These are phyloP conservation scores for Boehmeria nivea DNA, from an alignment of 306 rosid genomes.

Conservation along the genomic window DNA sequence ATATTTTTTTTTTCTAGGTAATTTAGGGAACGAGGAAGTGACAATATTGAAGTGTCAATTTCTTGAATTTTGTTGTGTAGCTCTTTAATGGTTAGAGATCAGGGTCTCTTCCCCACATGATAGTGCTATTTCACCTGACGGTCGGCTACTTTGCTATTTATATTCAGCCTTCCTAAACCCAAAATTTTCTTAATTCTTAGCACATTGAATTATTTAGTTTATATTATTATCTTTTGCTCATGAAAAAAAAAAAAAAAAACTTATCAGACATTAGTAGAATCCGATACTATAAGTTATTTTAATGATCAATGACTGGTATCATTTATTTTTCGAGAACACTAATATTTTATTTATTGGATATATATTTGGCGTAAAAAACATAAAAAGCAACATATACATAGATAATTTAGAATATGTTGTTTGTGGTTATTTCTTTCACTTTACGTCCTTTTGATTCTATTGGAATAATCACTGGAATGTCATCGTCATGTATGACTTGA, in stretches of 20 bases:
- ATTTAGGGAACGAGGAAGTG: neutral
- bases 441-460: neutral
- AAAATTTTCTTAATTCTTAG: too few species aligned
- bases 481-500: too few species aligned
- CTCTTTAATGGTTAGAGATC: too few species aligned
- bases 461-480: too few species aligned
- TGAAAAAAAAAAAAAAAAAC: too few species aligned
- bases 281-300: too few species aligned
- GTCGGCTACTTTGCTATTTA: slow-evolving; percentile 1
- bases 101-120: slow-evolving; percentile 17
- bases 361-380: neutral
- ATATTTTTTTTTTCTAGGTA: neutral
- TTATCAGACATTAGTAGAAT: too few species aligned
- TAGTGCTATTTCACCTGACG: slow-evolving; percentile 29
- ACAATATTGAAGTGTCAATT: neutral
- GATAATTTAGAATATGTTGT: neutral
- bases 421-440: neutral
- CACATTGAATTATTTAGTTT: too few species aligned
- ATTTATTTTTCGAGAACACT: too few species aligned
- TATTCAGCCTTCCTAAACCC: neutral
- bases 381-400: neutral
- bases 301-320: too few species aligned
- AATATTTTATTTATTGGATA: too few species aligned
- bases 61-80: slow-evolving; percentile 13
- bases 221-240: too few species aligned